Evolutionary conservation across 805 yeast genomes (phyloP), one percentile per base, ranked within the genome.

Genomic region (Jamesozyma rosinii): DNA sequence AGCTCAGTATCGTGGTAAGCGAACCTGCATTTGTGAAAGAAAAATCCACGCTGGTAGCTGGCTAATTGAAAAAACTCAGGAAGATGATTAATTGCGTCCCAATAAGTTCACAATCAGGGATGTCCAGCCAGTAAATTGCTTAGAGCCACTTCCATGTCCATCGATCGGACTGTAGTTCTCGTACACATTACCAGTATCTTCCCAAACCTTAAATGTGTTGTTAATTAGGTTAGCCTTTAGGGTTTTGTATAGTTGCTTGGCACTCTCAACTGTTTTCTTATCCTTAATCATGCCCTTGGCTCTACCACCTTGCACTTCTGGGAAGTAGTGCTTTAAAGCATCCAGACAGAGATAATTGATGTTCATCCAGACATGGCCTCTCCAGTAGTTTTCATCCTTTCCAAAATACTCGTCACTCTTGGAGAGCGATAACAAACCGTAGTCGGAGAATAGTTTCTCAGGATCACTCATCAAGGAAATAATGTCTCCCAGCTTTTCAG

Each of bases 111-210:
- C 76, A 11, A 84, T 83, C 46, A 87, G 65, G 1, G 95, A 79
- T 1, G 97, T 81, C 98, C 98, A 92, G 1, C 98, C 98, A 35
- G 86, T 70, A 65, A 92, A 92, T 58, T 86, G 90, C 61, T 83
- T 81, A 9, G 90, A 89, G 6, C 97, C 89, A 50, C 75, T 75
- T 2, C 87, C 84, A 2, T 65, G 59, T 1, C 98, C 98, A 8
- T 79, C 77, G 13, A 53, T 58, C 48, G 86, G 90, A 50, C 84
- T 80, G 61, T 92, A 92, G 57, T 87, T 90, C 56, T 92, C 98
- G 83, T 88, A 90, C 5, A 85, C 86, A 56, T 72, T 83, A 0
- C 95, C 95, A 0, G 94, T 82, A 26, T 65, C 58, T 44, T 71
- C 53, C 84, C 94, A 88, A 53, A 83, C 76, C n/a, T 69, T 58